Base-by-base conservation (phyloP, 1,284 basidiomycete species). In the Pseudozyma tsukubaensis region DNA sequence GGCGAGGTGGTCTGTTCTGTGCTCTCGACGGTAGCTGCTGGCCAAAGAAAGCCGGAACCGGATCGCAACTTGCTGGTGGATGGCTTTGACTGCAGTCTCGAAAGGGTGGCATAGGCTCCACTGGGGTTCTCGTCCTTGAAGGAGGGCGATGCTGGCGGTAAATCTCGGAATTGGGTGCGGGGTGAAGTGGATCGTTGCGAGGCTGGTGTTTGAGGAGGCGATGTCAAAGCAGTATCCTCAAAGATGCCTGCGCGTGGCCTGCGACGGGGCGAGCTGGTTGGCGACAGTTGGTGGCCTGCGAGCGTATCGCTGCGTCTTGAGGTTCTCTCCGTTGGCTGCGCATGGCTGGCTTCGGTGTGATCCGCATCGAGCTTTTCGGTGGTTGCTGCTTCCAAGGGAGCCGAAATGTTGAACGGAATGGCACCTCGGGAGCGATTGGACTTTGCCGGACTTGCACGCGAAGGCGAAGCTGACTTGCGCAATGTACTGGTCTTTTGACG, bases 101-200 rank as follows among this genome's bases (percentile, higher is more conserved):
- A 75, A 3, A 75, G 56, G 9, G 72, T 75, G 0, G 72, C 68
- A 37, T 75, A 75, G 2, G 72, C 72, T 37, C 59, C 59, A 19
- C 56, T 60, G 44, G 72, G 61, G 18, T 60, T 64, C n/a, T 68
- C 71, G 29, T 59, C 49, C 10, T 43, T 49, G 39, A 66, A 48
- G 2, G 64, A 60, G 5, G 63, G 57, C 16, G 70, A 62, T 14
- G 42, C n/a, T 1, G 56, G 43, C 18, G 63, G 44, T 18, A 63
- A 36, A 14, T 72, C 56, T 29, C 45, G 56, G 10, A 56, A 37
- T 9, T 57, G 61, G 4, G 36, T 47, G 11, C 53, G 42, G 5
- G 63, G 64, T 0, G 63, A 72, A 5, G 57, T 18, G 7, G 70
- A 57, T 12, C 63, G 66, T 7, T 13, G n/a, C 10, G 63, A 44